Evolutionary conservation across 768 basidiomycete genomes (phyloP), one percentile per base, ranked within the genome.

Genomic region (Suillus cothurnatus): DNA sequence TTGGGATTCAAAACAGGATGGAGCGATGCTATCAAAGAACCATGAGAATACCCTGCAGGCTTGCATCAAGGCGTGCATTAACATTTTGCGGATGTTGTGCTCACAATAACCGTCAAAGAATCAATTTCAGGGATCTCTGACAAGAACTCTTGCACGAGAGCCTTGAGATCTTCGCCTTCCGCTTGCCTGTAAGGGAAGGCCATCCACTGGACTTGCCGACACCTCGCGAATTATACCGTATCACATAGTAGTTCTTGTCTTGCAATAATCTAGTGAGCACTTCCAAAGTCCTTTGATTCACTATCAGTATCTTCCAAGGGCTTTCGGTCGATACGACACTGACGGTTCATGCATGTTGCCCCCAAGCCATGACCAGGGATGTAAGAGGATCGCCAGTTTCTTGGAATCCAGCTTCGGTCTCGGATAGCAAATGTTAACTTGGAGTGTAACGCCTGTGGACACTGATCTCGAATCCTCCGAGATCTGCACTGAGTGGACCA

Each of bases 301-400:
- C 50, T 9, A 39, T 64, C 19, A 49, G 17, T 45, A 31, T 21
- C 26, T 52, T 21, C 38, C 26, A 17, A 8, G 56, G 57, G 61
- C 45, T 50, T 56, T 9, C 15, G 23, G 49, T 49, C 63, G 43
- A 26, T 11, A 43, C 50, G 63, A 28, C 63, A 82, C 91, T 71
- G 73, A 94, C 93, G 88, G 85, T 70, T 94, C 92, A 67, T 87
- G 73, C 86, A 89, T 91, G 60, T 78, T 81, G 19, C 92, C 93
- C 1, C 93, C 92, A 0, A 94, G 81, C 84, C 92, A 87, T n/a
- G 90, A 88, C 92, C 92, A 94, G 7, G 93, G 93, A 69, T 94
- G 93, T 14, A 91, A 78, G 69, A 88, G 88, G n/a, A 94, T 76
- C 0, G 88, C 92, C 7, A 90, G 73, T 66, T 85, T 88, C 34